phyloP scores from a whole-genome alignment of 2,329 filamentous ascomycete genomes.

The Cercospora brassicicola region DNA sequence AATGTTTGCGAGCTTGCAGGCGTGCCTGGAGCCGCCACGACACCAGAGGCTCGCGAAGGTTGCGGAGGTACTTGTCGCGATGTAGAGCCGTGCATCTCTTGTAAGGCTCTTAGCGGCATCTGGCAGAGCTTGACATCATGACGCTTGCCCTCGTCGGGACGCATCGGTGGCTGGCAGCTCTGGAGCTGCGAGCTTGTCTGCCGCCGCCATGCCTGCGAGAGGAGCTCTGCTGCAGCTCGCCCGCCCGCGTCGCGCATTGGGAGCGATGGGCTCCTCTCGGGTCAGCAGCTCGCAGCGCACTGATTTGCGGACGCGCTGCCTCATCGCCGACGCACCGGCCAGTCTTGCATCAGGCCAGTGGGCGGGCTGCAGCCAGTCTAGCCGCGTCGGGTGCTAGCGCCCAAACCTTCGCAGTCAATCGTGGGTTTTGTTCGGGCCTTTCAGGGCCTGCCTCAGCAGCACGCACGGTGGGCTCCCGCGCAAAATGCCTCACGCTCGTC shows the following conservation, averaged over 20 bases:
- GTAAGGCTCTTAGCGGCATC: slow-evolving; percentile 10
- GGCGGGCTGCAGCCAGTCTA: not conserved
- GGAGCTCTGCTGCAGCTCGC: slow-evolving; percentile 7
- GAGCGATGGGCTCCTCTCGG: not conserved
- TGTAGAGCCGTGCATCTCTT: not conserved
- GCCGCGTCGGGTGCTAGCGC: not conserved
- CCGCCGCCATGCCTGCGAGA: not conserved
- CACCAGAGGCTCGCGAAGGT: not conserved
- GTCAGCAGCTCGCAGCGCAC: not conserved
- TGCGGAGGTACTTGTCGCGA: slow-evolving; percentile 2
- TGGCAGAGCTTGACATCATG: slow-evolving; percentile 12
- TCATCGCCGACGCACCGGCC: slow-evolving; percentile 11
- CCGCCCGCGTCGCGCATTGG: not conserved
- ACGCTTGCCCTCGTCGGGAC: not conserved
- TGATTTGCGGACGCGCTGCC: slow-evolving; percentile 11
- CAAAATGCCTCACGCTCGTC: slow-evolving; percentile 18
- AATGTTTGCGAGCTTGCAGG: not conserved
- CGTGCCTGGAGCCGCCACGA: not conserved
- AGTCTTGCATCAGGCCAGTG: slow-evolving; percentile 4
- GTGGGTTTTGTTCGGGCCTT: slow-evolving; percentile 18
- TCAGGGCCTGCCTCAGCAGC: slow-evolving; percentile 2
- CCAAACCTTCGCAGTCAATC: not conserved
- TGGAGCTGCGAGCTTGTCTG: slow-evolving; percentile 11
- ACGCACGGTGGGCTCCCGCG: slow-evolving; percentile 13
- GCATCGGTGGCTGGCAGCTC: not conserved